Evolutionary conservation across 2,329 filamentous ascomycete species (phyloP).

Genomic region (Colletotrichum cuscutae): DNA sequence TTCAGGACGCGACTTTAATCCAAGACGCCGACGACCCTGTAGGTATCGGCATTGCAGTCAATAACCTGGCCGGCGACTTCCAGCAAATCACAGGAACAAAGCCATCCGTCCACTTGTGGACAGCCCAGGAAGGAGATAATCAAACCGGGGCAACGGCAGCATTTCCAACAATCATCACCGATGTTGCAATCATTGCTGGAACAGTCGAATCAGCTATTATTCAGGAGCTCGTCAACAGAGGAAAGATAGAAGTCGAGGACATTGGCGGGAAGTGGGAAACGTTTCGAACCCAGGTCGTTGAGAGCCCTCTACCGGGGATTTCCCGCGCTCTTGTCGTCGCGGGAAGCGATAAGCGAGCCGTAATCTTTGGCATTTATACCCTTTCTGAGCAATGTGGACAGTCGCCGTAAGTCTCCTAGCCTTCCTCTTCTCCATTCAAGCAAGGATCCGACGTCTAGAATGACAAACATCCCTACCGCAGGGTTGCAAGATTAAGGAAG

Average conservation of each 20-base stretch:
- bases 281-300: conserved; percentile 59
- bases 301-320: conserved; percentile 54
- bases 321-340: conserved; percentile 63
- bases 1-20: conserved; percentile 1
- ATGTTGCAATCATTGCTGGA: conserved; percentile 17
- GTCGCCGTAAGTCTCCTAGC: conserved; percentile 51
- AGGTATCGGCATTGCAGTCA: conserved; percentile 21
- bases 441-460: not conserved
- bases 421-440: no score
- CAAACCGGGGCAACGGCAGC: not conserved
- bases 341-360: conserved; percentile 68
- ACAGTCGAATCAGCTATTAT: conserved; percentile 37
- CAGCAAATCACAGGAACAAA: conserved; percentile 25
- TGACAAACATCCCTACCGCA: not conserved
- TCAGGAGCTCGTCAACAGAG: conserved; percentile 28
- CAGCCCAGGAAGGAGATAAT: not conserved
- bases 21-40: conserved; percentile 9
- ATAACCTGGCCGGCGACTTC: conserved; percentile 11
- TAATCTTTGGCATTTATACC: conserved; percentile 69
- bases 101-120: conserved; percentile 13
- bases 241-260: conserved; percentile 37
- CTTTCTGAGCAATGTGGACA: conserved; percentile 71
- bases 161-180: not conserved
- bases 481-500: not conserved
- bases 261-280: conserved; percentile 64